These are phyloP conservation scores for Fusarium floridanum DNA, from an alignment of 2,329 filamentous ascomycete species.

Conservation along the genomic window DNA sequence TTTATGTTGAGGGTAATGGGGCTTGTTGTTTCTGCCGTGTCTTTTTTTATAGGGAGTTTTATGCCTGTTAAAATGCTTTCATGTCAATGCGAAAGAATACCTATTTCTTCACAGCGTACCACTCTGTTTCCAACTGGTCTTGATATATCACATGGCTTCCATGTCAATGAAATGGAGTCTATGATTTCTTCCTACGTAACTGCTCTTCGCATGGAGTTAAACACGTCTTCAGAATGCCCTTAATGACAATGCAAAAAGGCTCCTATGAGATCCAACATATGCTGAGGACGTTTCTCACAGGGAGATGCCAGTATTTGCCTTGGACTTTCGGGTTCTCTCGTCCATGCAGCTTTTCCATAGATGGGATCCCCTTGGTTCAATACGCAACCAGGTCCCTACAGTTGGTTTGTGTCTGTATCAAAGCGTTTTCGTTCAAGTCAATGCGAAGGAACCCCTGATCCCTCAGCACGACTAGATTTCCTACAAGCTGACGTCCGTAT, in stretches of 20 bases:
- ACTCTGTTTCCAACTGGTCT: neutral
- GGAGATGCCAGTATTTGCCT: neutral
- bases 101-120: neutral
- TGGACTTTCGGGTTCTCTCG: neutral
- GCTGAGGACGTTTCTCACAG: neutral
- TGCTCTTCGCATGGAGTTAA: neutral
- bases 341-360: neutral
- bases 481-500: neutral
- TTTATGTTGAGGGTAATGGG: constrained; percentile 22
- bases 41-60: constrained; percentile 5
- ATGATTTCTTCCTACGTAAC: neutral
- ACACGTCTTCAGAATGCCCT: neutral
- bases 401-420: neutral
- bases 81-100: constrained; percentile 3
- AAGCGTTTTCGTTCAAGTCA: neutral
- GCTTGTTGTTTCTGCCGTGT: constrained; percentile 17
- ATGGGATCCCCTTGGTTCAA: neutral
- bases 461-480: neutral
- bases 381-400: neutral
- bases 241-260: neutral
- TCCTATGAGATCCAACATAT: neutral
- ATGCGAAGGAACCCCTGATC: neutral
- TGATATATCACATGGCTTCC: neutral
- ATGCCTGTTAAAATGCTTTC: constrained; percentile 21
- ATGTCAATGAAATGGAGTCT: neutral